phyloP scores from a whole-genome alignment of 1,284 basidiomycete species.

The Termitomyces sp. region DNA sequence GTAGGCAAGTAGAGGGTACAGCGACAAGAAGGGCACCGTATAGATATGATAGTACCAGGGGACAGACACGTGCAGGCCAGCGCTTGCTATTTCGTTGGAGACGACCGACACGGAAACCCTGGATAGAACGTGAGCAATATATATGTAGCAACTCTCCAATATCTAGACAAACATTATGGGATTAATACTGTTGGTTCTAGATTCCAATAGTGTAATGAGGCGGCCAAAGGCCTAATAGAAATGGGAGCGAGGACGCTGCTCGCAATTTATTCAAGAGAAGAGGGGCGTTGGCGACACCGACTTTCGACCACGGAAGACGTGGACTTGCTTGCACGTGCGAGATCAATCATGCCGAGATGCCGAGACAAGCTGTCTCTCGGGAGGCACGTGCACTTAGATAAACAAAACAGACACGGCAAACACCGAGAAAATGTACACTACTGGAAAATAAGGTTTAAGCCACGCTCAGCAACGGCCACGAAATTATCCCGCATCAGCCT shows the following conservation, averaged over 20 bases:
- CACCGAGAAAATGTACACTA: slow-evolving; percentile 20
- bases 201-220: background rate
- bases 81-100: slow-evolving; percentile 82
- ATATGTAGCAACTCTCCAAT: slow-evolving; percentile 2
- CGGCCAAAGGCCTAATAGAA: slow-evolving; percentile 2
- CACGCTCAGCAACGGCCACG: slow-evolving; percentile 18
- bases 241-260: background rate
- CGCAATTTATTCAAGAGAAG: background rate
- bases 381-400: background rate
- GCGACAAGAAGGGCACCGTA: slow-evolving; percentile 74
- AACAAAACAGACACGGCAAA: slow-evolving; percentile 12
- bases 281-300: background rate
- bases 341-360: slow-evolving; percentile 7
- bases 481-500: slow-evolving; percentile 21
- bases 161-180: slow-evolving; percentile 13
- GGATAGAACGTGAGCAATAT: slow-evolving; percentile 2
- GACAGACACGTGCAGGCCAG: slow-evolving; percentile 77
- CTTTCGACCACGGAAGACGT: background rate
- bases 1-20: slow-evolving; percentile 90
- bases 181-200: slow-evolving; percentile 7
- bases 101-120: slow-evolving; percentile 56
- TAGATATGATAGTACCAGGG: slow-evolving; percentile 82
- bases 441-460: slow-evolving; percentile 24
- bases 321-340: background rate
- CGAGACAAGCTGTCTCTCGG: background rate